phyloP scores from a whole-genome alignment of 257 asterid genomes.

The Salvia splendens region DNA sequence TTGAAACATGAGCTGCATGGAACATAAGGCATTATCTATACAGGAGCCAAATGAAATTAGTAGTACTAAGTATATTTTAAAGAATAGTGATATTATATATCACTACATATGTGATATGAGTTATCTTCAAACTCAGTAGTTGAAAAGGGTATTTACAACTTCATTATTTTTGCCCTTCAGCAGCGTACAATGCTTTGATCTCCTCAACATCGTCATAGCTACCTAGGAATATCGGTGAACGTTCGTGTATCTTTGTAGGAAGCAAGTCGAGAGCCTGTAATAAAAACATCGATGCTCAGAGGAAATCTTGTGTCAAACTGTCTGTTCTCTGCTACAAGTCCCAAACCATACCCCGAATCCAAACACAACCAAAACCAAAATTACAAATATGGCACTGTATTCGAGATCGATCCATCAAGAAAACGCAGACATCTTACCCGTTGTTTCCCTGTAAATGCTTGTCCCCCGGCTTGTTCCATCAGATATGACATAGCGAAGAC shows the following conservation, averaged over 20 bases:
- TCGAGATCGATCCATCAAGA: no score
- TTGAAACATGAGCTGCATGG: background rate
- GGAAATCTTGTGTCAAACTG: background rate
- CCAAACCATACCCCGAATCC: no score
- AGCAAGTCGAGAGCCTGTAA: slow-evolving; percentile 83
- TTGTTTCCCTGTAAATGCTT: slow-evolving; percentile 85
- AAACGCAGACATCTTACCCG: slow-evolving; percentile 49
- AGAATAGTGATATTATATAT: slow-evolving; percentile 26
- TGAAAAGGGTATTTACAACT: slow-evolving; percentile 23
- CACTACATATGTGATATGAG: slow-evolving; percentile 11
- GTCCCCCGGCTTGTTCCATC: slow-evolving; percentile 99
- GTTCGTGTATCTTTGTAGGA: slow-evolving; percentile 81
- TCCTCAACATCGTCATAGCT: slow-evolving; percentile 94
- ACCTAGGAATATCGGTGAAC: slow-evolving; percentile 92
- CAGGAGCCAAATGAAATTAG: background rate
- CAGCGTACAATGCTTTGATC: slow-evolving; percentile 79
- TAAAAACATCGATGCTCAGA: background rate
- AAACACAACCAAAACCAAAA: no score
- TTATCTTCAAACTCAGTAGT: slow-evolving; percentile 20
- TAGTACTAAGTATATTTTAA: slow-evolving; percentile 11
- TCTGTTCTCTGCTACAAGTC: no score
- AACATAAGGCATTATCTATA: no score
- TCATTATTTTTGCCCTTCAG: slow-evolving; percentile 53
- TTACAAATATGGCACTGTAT: no score
- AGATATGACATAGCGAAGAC: slow-evolving; percentile 98